These are phyloP conservation scores for Dryadomyces quercus-mongolicae DNA, from an alignment of 2,329 filamentous ascomycete genomes.

Conservation along the genomic window DNA sequence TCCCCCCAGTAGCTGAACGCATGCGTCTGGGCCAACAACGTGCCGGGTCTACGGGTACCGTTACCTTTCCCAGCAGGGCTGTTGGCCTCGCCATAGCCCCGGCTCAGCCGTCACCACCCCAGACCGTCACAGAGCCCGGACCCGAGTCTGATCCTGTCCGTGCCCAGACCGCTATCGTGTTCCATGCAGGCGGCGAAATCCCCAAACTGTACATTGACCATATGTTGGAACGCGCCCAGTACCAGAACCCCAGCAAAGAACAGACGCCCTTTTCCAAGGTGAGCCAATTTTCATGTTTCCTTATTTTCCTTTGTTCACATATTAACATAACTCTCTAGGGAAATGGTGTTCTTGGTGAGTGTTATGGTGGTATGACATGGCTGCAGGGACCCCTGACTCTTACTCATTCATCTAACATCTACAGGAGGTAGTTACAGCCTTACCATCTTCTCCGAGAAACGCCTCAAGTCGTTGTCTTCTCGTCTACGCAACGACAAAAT, in stretches of 20 bases:
- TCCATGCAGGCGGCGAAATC: background rate
- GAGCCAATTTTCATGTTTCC: too few species aligned
- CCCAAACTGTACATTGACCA: slow-evolving; percentile 18
- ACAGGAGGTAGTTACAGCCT: slow-evolving; percentile 17
- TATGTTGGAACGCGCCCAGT: slow-evolving; percentile 13
- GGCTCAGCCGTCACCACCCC: background rate
- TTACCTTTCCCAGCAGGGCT: background rate
- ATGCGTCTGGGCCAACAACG: too few species aligned
- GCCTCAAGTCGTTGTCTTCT: slow-evolving; percentile 18
- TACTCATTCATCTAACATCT: background rate
- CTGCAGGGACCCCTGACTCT: background rate
- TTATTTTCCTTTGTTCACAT: too few species aligned
- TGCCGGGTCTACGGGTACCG: too few species aligned
- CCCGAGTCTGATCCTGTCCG: background rate
- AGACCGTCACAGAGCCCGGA: background rate
- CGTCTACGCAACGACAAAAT: slow-evolving; percentile 19
- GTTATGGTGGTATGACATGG: background rate
- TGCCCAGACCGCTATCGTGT: background rate
- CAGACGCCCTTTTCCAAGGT: slow-evolving; percentile 16
- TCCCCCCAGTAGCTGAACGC: too few species aligned
- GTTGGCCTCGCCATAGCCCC: background rate
- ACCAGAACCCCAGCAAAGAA: slow-evolving; percentile 5
- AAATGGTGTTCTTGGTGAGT: slow-evolving; percentile 17
- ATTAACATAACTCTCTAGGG: slow-evolving; percentile 13
- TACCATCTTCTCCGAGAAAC: slow-evolving; percentile 19